phyloP scores from a whole-genome alignment of 768 basidiomycete species.

The Leccinum rimulosum region DNA sequence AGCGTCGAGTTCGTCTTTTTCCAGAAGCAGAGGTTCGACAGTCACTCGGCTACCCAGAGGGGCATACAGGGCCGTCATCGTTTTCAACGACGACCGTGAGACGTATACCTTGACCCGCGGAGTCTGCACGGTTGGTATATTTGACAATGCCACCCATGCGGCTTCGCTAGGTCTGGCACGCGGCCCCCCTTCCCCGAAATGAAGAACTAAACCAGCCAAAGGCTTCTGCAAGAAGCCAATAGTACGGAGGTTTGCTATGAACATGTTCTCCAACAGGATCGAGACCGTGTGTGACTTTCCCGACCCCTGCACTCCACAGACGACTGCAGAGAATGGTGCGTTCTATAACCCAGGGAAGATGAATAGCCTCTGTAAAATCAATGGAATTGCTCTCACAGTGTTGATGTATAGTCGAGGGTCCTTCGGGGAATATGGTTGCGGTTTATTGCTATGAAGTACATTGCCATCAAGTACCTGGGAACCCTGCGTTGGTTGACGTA shows the following conservation, averaged over 20 bases:
- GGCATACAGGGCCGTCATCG: conserved; percentile 56
- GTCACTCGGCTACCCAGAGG: conserved; percentile 47
- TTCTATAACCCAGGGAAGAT: conserved; percentile 41
- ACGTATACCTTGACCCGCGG: conserved; percentile 51
- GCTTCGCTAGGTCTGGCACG: conserved; percentile 61
- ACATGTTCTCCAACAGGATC: conserved; percentile 66
- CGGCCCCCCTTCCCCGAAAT: conserved; percentile 66
- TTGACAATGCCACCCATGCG: conserved; percentile 51
- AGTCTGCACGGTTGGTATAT: conserved; percentile 30
- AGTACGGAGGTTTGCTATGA: conserved; percentile 48
- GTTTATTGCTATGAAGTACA: conserved; percentile 26
- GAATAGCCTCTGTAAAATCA: neutral
- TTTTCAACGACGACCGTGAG: conserved; percentile 57
- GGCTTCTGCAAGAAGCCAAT: conserved; percentile 54
- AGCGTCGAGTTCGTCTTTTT: conserved; percentile 62
- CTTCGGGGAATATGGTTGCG: conserved; percentile 26
- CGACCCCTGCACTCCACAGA: conserved; percentile 76
- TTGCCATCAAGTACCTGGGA: neutral
- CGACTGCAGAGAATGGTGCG: conserved; percentile 69
- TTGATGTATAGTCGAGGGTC: conserved; percentile 66
- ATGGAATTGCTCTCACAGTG: conserved; percentile 42
- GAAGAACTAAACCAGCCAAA: conserved; percentile 62
- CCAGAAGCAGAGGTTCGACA: conserved; percentile 55
- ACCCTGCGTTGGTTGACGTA: conserved; percentile 24
- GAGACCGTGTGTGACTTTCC: conserved; percentile 76